These are phyloP conservation scores for Botrytis aclada DNA, from an alignment of 2,329 filamentous ascomycete genomes.

Conservation along the genomic window DNA sequence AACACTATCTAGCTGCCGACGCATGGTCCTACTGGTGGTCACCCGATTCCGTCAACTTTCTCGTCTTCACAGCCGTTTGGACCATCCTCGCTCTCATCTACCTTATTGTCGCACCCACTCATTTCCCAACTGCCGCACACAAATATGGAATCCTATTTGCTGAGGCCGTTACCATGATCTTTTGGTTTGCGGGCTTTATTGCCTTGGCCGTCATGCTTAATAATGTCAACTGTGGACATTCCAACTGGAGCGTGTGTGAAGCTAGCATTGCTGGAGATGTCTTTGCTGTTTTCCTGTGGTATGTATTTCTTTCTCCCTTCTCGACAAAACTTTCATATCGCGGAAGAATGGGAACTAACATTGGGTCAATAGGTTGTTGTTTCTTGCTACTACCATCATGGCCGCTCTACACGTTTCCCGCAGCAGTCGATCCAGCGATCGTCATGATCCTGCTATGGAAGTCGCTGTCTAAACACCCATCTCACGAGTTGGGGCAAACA, in stretches of 20 bases:
- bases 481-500: neutral
- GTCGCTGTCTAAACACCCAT: constrained; percentile 12
- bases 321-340: neutral
- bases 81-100: constrained; percentile 69
- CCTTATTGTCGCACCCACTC: constrained; percentile 64
- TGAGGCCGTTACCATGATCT: constrained; percentile 72
- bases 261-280: constrained; percentile 42
- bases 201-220: constrained; percentile 67
- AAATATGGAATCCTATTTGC: constrained; percentile 62
- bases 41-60: constrained; percentile 66
- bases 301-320: constrained; percentile 25
- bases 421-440: constrained; percentile 32
- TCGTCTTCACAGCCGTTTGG: constrained; percentile 78
- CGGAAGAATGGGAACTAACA: neutral
- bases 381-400: constrained; percentile 49
- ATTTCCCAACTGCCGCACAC: constrained; percentile 59
- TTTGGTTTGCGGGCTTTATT: constrained; percentile 87
- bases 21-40: constrained; percentile 44
- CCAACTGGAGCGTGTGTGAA: constrained; percentile 37
- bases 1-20: constrained; percentile 50
- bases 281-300: constrained; percentile 49
- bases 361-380: constrained; percentile 45
- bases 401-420: constrained; percentile 47
- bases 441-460: constrained; percentile 28
- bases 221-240: constrained; percentile 50